A percentile compares a stretch with the other conserved stretches of the same genome.
These are phyloP conservation scores for Tricholoma hemisulphureum DNA, from an alignment of 768 basidiomycete genomes.

Conservation along the genomic window DNA sequence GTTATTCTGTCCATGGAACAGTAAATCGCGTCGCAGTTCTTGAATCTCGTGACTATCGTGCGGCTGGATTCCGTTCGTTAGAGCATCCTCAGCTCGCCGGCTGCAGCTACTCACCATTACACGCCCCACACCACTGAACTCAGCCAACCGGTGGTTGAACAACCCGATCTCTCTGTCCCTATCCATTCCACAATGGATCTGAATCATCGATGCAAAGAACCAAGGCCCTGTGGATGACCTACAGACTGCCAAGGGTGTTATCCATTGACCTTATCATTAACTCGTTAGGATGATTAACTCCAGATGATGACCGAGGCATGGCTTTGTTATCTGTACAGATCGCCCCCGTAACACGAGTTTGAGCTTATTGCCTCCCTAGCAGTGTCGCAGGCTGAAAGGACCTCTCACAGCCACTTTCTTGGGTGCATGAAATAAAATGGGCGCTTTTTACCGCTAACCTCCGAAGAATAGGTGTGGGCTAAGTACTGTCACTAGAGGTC, in stretches of 20 bases:
- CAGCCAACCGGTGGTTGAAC: constrained; percentile 30
- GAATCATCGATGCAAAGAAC: neutral
- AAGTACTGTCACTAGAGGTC: too few species aligned
- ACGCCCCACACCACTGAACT: constrained; percentile 27
- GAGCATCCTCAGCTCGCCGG: neutral
- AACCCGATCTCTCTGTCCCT: constrained; percentile 30
- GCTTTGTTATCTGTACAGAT: neutral
- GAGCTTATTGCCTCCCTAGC: too few species aligned
- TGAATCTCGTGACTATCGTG: constrained; percentile 13
- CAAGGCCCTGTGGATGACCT: neutral
- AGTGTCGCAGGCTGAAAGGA: too few species aligned
- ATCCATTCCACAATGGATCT: neutral
- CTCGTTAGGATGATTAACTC: neutral
- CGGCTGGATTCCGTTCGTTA: neutral
- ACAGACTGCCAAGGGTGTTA: neutral
- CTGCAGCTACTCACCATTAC: constrained; percentile 22
- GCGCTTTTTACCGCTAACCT: too few species aligned
- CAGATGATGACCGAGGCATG: neutral
- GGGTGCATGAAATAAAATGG: too few species aligned
- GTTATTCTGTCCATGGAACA: constrained; percentile 12
- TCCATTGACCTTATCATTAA: neutral
- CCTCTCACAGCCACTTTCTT: too few species aligned
- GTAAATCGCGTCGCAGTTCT: constrained; percentile 19
- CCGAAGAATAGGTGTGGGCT: too few species aligned
- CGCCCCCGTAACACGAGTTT: neutral